phyloP scores from a whole-genome alignment of 257 asterid genomes.

The Plantago ovata region DNA sequence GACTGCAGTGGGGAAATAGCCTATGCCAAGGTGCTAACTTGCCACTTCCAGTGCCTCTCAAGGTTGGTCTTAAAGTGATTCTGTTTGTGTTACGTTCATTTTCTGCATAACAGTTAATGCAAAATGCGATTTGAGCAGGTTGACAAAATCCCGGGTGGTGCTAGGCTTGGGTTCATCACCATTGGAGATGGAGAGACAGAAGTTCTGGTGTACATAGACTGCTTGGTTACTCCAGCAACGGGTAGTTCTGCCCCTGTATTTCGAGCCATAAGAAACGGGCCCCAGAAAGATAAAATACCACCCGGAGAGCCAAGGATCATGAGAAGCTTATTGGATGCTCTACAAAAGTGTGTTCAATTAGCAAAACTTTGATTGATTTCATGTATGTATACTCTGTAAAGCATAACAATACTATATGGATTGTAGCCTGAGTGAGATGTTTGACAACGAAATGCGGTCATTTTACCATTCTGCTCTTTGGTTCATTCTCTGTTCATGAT shows the following conservation, averaged over 20 bases:
- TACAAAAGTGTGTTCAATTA: conserved; percentile 76
- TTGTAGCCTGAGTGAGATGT: too few relatives aligned
- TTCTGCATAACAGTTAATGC: neutral
- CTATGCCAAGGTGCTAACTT: conserved; percentile 85
- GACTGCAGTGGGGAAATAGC: conserved; percentile 89
- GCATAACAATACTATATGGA: too few relatives aligned
- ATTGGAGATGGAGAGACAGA: conserved; percentile 68
- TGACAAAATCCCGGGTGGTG: conserved; percentile 87
- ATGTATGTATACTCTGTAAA: neutral
- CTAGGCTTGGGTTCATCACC: conserved; percentile 78
- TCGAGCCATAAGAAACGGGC: conserved; percentile 78
- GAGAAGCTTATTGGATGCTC: conserved; percentile 81
- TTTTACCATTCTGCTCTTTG: too few relatives aligned
- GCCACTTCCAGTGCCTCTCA: conserved; percentile 86
- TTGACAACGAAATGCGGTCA: too few relatives aligned
- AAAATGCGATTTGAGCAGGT: conserved; percentile 36
- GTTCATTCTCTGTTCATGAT: too few relatives aligned
- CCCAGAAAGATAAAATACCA: conserved; percentile 48
- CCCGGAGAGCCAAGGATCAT: conserved; percentile 92
- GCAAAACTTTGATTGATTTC: conserved; percentile 41
- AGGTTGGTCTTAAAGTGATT: conserved; percentile 40
- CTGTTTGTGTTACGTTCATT: neutral
- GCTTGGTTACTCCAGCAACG: conserved; percentile 63
- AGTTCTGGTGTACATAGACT: conserved; percentile 73
- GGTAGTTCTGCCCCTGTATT: conserved; percentile 56